These are phyloP conservation scores for Colletotrichum sp. DNA, from an alignment of 2,329 filamentous ascomycete genomes.

Conservation along the genomic window DNA sequence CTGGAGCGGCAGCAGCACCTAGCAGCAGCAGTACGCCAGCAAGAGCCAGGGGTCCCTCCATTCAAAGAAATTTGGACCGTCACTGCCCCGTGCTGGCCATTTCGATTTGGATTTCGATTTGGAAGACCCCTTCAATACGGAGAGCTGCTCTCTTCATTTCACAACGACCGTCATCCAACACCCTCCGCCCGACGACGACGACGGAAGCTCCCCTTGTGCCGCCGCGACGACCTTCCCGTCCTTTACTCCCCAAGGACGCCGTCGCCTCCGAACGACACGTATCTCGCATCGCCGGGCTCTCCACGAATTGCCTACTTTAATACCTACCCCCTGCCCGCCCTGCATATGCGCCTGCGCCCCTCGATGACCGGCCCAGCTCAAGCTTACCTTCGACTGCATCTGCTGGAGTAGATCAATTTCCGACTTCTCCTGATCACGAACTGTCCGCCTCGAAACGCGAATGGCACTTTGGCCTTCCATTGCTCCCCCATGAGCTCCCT, in stretches of 20 bases:
- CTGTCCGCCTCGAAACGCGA: conserved; percentile 29
- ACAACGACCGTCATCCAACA: not conserved
- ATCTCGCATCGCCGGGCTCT: not conserved
- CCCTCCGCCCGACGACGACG: not conserved
- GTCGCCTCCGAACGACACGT: not conserved
- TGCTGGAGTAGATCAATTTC: not conserved
- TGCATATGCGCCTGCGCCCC: conserved; percentile 21
- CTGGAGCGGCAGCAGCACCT: not conserved
- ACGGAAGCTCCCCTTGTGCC: not conserved
- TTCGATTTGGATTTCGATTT: not conserved
- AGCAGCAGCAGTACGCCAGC: not conserved
- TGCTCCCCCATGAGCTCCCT: conserved; percentile 84
- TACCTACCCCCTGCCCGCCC: conserved; percentile 1
- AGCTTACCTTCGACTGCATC: conserved; percentile 2
- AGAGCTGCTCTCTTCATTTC: conserved; percentile 19
- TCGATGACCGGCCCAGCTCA: conserved; percentile 12
- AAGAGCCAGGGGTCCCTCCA: conserved; percentile 13
- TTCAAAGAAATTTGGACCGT: conserved; percentile 23
- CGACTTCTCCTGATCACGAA: not conserved
- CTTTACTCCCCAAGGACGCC: not conserved
- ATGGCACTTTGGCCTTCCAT: conserved; percentile 48
- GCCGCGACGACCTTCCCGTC: not conserved
- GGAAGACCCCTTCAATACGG: not conserved
- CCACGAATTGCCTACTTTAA: not conserved
- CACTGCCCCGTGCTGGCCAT: conserved; percentile 17